Evolutionary conservation across 2,329 filamentous ascomycete genomes (phyloP).

Genomic region (Juglanconis oblonga): DNA sequence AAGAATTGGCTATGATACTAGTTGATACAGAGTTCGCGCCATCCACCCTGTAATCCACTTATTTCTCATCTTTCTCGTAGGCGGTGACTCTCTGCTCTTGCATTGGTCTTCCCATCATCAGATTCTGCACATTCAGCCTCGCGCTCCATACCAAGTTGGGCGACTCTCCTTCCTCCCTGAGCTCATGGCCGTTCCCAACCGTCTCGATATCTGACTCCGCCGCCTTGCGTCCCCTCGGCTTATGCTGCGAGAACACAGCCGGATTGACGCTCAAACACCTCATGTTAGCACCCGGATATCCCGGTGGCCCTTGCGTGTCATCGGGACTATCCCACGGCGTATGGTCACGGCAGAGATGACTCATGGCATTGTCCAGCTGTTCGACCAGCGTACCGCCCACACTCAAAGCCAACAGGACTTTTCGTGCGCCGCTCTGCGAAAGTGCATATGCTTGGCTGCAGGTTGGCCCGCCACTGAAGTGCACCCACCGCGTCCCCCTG

Average conservation of each 20-base stretch:
- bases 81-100: background rate
- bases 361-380: constrained; percentile 18
- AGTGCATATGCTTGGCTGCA: constrained; percentile 18
- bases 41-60: background rate
- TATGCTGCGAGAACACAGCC: constrained; percentile 17
- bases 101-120: constrained; percentile 15
- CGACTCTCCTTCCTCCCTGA: constrained; percentile 15
- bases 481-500: constrained; percentile 14
- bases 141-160: constrained; percentile 17
- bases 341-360: constrained; percentile 12
- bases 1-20: too few relatives aligned
- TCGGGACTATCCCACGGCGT: constrained; percentile 13
- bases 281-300: constrained; percentile 15
- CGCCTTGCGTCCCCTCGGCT: constrained; percentile 11
- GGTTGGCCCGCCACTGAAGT: constrained; percentile 18
- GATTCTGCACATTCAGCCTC: constrained; percentile 16
- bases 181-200: constrained; percentile 9
- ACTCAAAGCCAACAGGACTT: constrained; percentile 15
- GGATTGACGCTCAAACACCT: constrained; percentile 17
- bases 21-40: too few relatives aligned
- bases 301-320: constrained; percentile 8
- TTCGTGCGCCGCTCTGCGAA: constrained; percentile 14
- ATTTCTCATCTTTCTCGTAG: background rate
- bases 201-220: constrained; percentile 18
- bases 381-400: constrained; percentile 14